These are phyloP conservation scores for Stipa capillata DNA, from an alignment of 176 grass and related monocot species.

Conservation along the genomic window DNA sequence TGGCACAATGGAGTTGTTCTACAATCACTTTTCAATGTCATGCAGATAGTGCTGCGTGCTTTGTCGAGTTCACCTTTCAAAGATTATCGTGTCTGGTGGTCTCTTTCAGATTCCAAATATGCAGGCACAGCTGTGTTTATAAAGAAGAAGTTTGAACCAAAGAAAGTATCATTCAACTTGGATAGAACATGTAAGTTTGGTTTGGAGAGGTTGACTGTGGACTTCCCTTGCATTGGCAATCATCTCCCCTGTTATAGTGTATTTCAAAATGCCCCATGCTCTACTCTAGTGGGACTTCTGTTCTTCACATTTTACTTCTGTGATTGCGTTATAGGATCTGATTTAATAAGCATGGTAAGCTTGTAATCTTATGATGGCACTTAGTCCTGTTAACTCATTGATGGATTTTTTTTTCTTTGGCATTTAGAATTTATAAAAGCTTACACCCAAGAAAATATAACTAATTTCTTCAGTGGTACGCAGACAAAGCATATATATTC, in stretches of 20 bases:
- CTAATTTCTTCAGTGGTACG: neutral
- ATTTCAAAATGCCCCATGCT: neutral
- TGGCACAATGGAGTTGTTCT: neutral
- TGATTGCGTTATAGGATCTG: constrained; percentile 2
- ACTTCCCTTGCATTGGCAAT: neutral
- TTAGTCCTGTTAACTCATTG: neutral
- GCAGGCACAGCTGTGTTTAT: constrained; percentile 76
- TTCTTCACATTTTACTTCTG: neutral
- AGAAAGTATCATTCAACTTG: constrained; percentile 81
- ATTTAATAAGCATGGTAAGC: neutral
- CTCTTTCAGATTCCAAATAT: constrained; percentile 95
- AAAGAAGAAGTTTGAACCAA: constrained; percentile 80
- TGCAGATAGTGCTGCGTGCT: constrained; percentile 60
- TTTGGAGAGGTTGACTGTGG: constrained; percentile 7
- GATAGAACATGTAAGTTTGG: constrained; percentile 62
- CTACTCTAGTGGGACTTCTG: neutral
- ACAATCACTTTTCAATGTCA: constrained; percentile 20
- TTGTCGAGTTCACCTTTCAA: constrained; percentile 69
- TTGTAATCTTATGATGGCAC: neutral
- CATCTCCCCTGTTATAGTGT: neutral
- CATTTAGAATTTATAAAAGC: neutral
- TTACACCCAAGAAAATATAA: neutral
- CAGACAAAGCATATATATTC: neutral
- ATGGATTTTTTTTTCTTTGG: neutral
- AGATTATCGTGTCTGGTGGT: constrained; percentile 85